These are phyloP conservation scores for Stellera chamaejasme DNA, from an alignment of 345 rosid genomes.

Conservation along the genomic window DNA sequence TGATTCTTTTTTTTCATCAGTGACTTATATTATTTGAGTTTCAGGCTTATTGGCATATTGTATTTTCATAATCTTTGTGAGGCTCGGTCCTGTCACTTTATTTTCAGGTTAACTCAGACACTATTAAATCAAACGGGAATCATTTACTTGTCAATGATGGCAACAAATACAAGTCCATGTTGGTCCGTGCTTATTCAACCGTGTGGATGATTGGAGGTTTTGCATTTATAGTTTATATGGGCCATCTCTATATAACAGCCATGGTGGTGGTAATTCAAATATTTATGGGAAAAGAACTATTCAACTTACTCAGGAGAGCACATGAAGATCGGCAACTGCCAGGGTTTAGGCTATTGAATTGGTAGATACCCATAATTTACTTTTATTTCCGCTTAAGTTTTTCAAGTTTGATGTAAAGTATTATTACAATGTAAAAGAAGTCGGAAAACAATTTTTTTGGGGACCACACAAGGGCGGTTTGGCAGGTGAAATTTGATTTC, in stretches of 20 bases:
- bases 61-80: too few species aligned
- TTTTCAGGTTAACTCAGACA: slow-evolving; percentile 47
- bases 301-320: slow-evolving; percentile 74
- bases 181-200: slow-evolving; percentile 66
- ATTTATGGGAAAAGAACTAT: slow-evolving; percentile 85
- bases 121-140: slow-evolving; percentile 48
- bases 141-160: slow-evolving; percentile 60
- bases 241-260: slow-evolving; percentile 93
- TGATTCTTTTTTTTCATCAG: slow-evolving; percentile 4
- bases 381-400: not conserved
- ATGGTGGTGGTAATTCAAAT: slow-evolving; percentile 96
- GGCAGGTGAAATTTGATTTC: slow-evolving; percentile 3
- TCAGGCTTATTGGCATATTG: not conserved
- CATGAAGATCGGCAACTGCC: slow-evolving; percentile 86
- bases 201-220: slow-evolving; percentile 96
- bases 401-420: not conserved
- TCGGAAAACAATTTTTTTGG: not conserved
- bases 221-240: slow-evolving; percentile 76
- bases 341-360: slow-evolving; percentile 74
- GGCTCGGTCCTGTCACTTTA: not conserved
- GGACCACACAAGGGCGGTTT: too few species aligned
- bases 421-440: slow-evolving; percentile 1
- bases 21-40: not conserved
- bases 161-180: slow-evolving; percentile 71
- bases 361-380: slow-evolving; percentile 33